Evolutionary conservation across 169 alveolate species (phyloP).

Genomic region (Blepharisma undulans): DNA sequence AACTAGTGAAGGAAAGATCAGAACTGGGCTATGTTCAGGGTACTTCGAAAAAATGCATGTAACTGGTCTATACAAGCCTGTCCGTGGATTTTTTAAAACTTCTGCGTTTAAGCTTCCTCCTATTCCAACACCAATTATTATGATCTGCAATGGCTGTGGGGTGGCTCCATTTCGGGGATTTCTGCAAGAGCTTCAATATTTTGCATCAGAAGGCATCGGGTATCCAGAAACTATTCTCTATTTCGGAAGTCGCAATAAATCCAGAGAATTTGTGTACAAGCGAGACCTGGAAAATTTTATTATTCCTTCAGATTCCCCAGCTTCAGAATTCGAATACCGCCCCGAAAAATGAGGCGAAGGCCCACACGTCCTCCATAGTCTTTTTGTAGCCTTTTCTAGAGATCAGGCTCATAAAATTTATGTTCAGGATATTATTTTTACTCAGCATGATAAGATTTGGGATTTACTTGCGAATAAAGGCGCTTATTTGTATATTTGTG

Average conservation of each 20-base stretch:
- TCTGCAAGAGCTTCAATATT: conserved; percentile 10
- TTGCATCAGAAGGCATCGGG: not conserved
- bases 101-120: conserved; percentile 13
- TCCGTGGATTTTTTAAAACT: not conserved
- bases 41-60: conserved; percentile 9
- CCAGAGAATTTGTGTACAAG: conserved; percentile 13
- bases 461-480: not conserved
- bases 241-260: not conserved
- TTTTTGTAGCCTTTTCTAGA: conserved; percentile 20
- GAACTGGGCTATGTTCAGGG: conserved; percentile 38
- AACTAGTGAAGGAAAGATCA: conserved; percentile 35
- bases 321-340: not conserved
- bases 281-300: not conserved
- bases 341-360: conserved; percentile 12
- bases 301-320: not conserved
- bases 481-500: conserved; percentile 5
- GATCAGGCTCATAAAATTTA: conserved; percentile 2
- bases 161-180: conserved; percentile 31
- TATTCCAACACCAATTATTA: not conserved
- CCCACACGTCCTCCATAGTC: not conserved
- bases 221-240: not conserved
- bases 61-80: conserved; percentile 11
- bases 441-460: conserved; percentile 25
- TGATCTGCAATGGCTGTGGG: conserved; percentile 34
- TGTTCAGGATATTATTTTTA: conserved; percentile 16